Evolutionary conservation across 2,329 filamentous ascomycete genomes (phyloP).

Genomic region (Botrytis fragariae): DNA sequence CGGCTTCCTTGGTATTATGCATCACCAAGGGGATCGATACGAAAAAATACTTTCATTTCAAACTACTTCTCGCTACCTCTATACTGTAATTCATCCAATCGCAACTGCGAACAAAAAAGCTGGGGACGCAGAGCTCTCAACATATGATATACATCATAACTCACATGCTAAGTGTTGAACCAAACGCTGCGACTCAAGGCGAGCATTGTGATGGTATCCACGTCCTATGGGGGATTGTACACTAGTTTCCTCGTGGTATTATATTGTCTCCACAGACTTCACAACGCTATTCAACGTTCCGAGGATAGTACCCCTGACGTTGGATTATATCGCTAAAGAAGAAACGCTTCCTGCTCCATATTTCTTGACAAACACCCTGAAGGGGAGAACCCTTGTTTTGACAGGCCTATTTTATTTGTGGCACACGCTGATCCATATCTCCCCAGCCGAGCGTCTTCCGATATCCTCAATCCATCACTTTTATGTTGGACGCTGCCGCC

Average conservation of each 20-base stretch:
- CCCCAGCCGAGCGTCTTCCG: conserved; percentile 20
- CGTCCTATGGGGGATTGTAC: conserved; percentile 10
- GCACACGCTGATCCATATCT: conserved; percentile 22
- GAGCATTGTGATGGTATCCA: conserved; percentile 16
- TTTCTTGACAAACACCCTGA: conserved; percentile 19
- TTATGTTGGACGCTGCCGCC: conserved; percentile 21
- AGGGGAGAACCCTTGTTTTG: conserved; percentile 17
- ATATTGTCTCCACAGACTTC: conserved; percentile 16
- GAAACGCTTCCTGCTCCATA: conserved; percentile 11
- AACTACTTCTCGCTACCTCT: background rate
- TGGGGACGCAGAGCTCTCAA: conserved; percentile 16
- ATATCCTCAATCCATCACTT: conserved; percentile 18
- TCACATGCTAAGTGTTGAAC: conserved; percentile 16
- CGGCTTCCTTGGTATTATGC: conserved; percentile 19
- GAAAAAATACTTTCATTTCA: background rate
- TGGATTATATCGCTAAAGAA: conserved; percentile 9
- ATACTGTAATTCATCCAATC: conserved; percentile 5
- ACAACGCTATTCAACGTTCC: conserved; percentile 14
- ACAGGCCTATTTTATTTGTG: conserved; percentile 22
- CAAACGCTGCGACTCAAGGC: conserved; percentile 8
- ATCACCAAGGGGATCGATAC: conserved; percentile 8
- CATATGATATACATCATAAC: conserved; percentile 15
- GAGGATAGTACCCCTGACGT: conserved; percentile 12
- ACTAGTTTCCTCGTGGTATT: conserved; percentile 19
- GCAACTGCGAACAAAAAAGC: conserved; percentile 1